Evolutionary conservation across 805 yeast species (phyloP), one percentile per base, ranked within the genome.

Genomic region (Yarrowia hollandica): DNA sequence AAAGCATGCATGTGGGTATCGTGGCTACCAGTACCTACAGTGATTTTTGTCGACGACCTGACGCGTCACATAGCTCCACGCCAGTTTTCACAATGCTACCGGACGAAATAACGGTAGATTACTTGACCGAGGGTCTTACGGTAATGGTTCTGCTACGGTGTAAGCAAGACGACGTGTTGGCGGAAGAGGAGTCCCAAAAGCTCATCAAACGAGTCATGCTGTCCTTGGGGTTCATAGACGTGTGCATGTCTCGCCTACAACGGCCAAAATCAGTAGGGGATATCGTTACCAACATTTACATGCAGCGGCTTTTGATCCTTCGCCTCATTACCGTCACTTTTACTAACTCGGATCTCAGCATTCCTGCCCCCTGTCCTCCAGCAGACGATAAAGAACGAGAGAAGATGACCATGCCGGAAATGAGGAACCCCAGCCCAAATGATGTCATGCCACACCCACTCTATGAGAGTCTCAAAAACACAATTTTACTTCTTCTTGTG

Each of bases 401-500:
- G 31, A 28, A 25, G 16, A 42, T 42, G 50, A 26, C 23, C 16
- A 25, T 28, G 34, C 34, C 50, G 11, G 31, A 26, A 12, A 18
- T 26, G 16, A 12, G 11, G 18, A 4, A 16, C 11, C 19, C 21
- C 10, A 23, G n/a, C 16, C 15, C 23, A 11, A n/a, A 11, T 1
- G 33, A 11, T 4, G 23, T 11, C 4, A 16, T 26, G 34, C 50
- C 50, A 0, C 4, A 18, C 9, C 34, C 50, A 4, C 18, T 42
- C 16, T 42, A 26, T 34, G 50, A 42, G 22, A 42, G 34, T 28
- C 50, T 42, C 12, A 42, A 42, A 16, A 26, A 16, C 16, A 26
- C 34, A 4, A 19, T 26, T 18, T 26, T 42, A 9, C 23, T 26
- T 10, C 34, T 42, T 5, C 16, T 42, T 22, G 34, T 19, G 16